Base-by-base conservation (phyloP, 306 rosid species). In the Malus sylvestris region DNA sequence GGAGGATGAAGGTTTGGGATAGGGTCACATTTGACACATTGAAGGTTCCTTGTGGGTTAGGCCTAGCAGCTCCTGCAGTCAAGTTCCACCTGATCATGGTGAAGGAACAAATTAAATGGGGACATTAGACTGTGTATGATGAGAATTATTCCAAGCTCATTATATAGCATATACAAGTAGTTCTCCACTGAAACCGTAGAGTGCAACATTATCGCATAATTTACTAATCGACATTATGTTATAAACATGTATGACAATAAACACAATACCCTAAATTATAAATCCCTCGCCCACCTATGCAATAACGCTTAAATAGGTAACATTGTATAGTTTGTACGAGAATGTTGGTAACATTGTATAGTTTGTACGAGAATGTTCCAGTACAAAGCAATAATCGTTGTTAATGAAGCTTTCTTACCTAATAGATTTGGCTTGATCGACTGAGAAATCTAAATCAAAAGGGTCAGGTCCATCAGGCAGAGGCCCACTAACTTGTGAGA, bases 31-130 rank as follows among this genome's bases (percentile, higher is more conserved):
- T 86, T 80, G 86, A 58, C 1, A 85, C 96, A 62, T 87, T 90
- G 86, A 92, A 94, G 9, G 91, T 78, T 78, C 97, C 96, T 75
- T 94, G 97, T 38, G 96, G 97, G 42, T 90, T 90, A 71, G 91
- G 96, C 87, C 96, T 89, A 61, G 96, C 98, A 72, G 95, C 97
- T 76, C 95, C 96, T 6, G 95, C 20, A 5, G 91, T 94, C 73
- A 90, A 38, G 83, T 94, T 94, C 97, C 95, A 94, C 86, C 96
- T 93, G 62, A 55, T 75, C 58, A 67, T 49, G 23, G 45, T 12
- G 32, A 68, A 52, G 13, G 20, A 68, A 3, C 35, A 64, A 49
- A 20, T 67, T 70, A 44, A 71, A 12, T 6, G 20, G 12, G 9
- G 18, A 4, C 14, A 23, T 32, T 44, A 67, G 52, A 64, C 29